Base-by-base conservation (phyloP, 495 filamentous ascomycete genomes). In the Aspergillus conjunctus region DNA sequence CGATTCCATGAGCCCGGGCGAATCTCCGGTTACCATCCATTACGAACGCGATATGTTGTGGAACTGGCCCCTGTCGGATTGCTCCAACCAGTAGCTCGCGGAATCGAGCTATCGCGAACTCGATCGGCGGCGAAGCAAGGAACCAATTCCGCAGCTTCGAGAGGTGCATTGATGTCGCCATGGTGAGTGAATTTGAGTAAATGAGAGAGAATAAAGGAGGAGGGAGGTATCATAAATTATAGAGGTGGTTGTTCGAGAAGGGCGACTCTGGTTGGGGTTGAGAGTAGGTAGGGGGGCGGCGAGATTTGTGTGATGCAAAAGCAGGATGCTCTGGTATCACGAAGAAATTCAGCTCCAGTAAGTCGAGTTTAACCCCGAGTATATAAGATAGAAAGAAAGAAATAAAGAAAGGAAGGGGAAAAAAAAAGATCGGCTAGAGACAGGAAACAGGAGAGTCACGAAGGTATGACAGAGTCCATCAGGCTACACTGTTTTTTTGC, bases 1-100 rank as follows among this genome's bases (percentile, higher is more conserved):
- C 94, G 68, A 98, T 96, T 51, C 93, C 86, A 76, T 93, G 91
- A 50, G 80, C 88, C 51, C 91, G 81, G 1, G 94, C 94, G 73
- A 94, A 98, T 20, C 94, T 86, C 51, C 94, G 79, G 72, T 98
- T 98, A 39, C 94, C 94, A 73, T 98, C 94, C 95, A 98, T 98
- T 57, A 97, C 92, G 68, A 98, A 98, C 7, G 94, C 94, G 54
- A 98, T 85, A 85, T 98, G 94, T 63, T 88, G 85, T 14, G 94
- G 94, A 51, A 98, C 86, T 8, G 93, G 91, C 4, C 95, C 94
- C 73, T 97, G 92, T 58, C 85, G 87, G 33, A 98, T 77, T 18
- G 92, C 89, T 54, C 91, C 91, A 68, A 98, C 91, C 55, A 98
- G 81, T 55, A 95, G 77, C 63, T 92, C 87, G 63, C 91, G 87